Evolutionary conservation across 2,329 filamentous ascomycete species (phyloP).

Genomic region (Neopestalotiopsis sp.): DNA sequence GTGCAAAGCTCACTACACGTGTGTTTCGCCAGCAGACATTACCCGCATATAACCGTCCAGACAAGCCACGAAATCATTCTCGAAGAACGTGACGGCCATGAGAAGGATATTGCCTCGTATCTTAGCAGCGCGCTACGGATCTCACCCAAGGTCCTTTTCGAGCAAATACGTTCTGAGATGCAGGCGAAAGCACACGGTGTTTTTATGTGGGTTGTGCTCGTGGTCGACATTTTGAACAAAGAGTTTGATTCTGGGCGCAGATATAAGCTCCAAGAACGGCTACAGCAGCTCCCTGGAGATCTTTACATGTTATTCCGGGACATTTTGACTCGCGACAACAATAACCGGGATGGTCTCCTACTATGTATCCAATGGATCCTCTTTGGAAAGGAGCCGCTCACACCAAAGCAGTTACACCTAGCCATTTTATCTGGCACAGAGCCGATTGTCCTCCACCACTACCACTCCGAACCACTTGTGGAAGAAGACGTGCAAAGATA

Average conservation of each 20-base stretch:
- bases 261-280: conserved; percentile 33
- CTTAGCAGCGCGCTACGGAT: conserved; percentile 35
- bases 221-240: conserved; percentile 49
- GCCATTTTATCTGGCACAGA: conserved; percentile 37
- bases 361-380: conserved; percentile 47
- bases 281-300: conserved; percentile 44
- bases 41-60: conserved; percentile 39
- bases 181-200: conserved; percentile 44
- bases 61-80: conserved; percentile 35
- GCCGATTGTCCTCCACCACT: conserved; percentile 25
- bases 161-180: conserved; percentile 37
- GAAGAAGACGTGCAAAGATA: conserved; percentile 36
- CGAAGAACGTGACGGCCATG: conserved; percentile 35
- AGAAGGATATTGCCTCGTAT: conserved; percentile 40
- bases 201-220: conserved; percentile 52
- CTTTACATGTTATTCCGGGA: conserved; percentile 46
- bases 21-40: conserved; percentile 48
- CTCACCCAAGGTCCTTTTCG: conserved; percentile 25
- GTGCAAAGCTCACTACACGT: conserved; percentile 32
- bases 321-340: conserved; percentile 42
- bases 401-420: conserved; percentile 42
- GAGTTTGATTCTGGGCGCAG: conserved; percentile 42
- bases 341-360: conserved; percentile 37
- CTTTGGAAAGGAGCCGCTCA: conserved; percentile 42
- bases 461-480: conserved; percentile 28